Conservation (phyloP, 768 basidiomycete genomes). For the Amanita thiersii region DNA sequence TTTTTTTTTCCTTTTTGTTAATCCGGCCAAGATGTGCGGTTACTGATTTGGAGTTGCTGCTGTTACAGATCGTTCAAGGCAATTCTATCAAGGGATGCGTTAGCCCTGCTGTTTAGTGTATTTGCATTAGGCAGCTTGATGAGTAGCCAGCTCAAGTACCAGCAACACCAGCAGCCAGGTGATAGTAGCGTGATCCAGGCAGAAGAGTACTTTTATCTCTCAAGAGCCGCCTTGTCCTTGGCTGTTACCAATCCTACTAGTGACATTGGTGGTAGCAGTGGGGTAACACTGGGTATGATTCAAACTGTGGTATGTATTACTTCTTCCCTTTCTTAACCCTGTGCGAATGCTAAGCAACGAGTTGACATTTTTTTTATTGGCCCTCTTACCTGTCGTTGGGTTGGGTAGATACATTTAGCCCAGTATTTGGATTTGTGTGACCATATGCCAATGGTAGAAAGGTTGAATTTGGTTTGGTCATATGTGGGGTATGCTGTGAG, state of each 20-base stretch:
- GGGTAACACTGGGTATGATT: conserved; percentile 48
- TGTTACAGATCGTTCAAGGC: conserved; percentile 1
- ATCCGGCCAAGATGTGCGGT: too few species aligned
- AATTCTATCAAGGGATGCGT: conserved; percentile 26
- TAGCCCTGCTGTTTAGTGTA: conserved; percentile 57
- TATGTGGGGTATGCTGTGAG: conserved; percentile 53
- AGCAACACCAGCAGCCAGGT: too few species aligned
- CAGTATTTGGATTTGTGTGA: conserved; percentile 54
- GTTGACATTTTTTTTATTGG: too few species aligned
- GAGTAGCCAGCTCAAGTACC: too few species aligned
- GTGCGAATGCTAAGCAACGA: not conserved
- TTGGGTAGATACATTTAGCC: conserved; percentile 28
- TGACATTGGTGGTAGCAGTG: too few species aligned
- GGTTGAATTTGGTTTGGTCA: conserved; percentile 42
- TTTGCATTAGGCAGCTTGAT: conserved; percentile 63
- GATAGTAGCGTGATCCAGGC: conserved; percentile 44
- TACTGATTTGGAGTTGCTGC: not conserved
- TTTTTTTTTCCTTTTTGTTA: not conserved
- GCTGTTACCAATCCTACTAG: too few species aligned
- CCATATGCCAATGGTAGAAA: conserved; percentile 27
- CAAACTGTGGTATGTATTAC: conserved; percentile 41
- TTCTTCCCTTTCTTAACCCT: not conserved
- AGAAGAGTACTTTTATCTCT: conserved; percentile 54
- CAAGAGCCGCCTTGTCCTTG: conserved; percentile 45
- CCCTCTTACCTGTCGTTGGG: not conserved